These are phyloP conservation scores for Clathrus columnatus DNA, from an alignment of 768 basidiomycete species.

Conservation along the genomic window DNA sequence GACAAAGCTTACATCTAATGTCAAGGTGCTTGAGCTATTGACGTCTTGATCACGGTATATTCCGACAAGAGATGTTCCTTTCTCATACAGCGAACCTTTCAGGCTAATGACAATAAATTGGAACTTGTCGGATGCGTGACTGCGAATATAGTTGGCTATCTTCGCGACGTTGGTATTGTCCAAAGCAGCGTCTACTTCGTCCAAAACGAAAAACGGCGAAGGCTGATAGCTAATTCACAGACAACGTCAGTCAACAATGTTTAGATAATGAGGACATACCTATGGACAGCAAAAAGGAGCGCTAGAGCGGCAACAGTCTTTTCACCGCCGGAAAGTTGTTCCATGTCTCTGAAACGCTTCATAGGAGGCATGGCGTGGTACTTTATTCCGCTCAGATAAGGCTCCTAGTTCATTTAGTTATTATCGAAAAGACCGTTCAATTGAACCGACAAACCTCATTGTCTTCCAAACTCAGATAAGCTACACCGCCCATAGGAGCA, in stretches of 20 bases:
- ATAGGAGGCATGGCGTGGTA: conserved; percentile 99
- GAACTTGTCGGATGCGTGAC: conserved; percentile 75
- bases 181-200: conserved; percentile 95
- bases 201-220: conserved; percentile 96
- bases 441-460: conserved; percentile 54
- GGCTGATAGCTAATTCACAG: conserved; percentile 68
- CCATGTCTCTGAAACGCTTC: conserved; percentile 99
- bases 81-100: conserved; percentile 88
- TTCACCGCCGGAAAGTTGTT: conserved; percentile 95
- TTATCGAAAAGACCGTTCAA: background rate
- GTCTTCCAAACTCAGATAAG: conserved; percentile 93
- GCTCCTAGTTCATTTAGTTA: conserved; percentile 56
- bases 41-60: conserved; percentile 92
- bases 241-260: background rate
- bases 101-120: conserved; percentile 97
- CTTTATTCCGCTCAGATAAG: conserved; percentile 84
- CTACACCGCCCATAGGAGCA: conserved; percentile 90
- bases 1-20: conserved; percentile 65
- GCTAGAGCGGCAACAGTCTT: conserved; percentile 98
- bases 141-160: conserved; percentile 86
- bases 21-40: conserved; percentile 86
- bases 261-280: conserved; percentile 32
- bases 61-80: conserved; percentile 83
- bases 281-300: conserved; percentile 92
- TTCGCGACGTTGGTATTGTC: conserved; percentile 99